Evolutionary conservation across 495 filamentous ascomycete species (phyloP).

Genomic region (Penicillium paradoxum): DNA sequence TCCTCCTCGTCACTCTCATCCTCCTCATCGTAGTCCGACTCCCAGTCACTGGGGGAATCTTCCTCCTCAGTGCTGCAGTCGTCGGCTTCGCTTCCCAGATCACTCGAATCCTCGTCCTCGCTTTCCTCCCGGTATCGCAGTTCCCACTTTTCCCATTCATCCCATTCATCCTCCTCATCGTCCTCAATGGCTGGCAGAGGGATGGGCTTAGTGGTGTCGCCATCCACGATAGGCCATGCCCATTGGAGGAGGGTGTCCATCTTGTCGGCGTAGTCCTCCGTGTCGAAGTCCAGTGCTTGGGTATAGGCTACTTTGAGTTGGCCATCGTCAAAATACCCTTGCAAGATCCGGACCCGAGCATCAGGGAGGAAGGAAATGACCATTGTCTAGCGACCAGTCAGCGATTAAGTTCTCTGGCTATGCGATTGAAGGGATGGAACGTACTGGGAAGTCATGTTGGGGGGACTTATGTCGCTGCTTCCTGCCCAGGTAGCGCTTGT

Average conservation of each 20-base stretch:
- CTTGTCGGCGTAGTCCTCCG: not conserved
- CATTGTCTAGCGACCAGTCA: slow-evolving; percentile 1
- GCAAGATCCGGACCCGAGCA: slow-evolving; percentile 3
- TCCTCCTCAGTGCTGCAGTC: not conserved
- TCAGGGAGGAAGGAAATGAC: slow-evolving; percentile 8
- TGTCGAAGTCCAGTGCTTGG: slow-evolving; percentile 1
- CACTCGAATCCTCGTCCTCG: not conserved
- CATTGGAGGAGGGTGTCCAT: slow-evolving; percentile 6
- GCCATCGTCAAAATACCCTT: slow-evolving; percentile 2
- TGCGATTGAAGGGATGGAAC: not conserved
- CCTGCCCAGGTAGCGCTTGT: not conserved
- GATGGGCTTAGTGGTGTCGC: not conserved
- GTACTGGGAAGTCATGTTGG: slow-evolving; percentile 4
- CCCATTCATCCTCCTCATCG: slow-evolving; percentile 4
- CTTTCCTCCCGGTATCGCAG: not conserved
- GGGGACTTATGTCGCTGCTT: not conserved
- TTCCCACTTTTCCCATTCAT: not conserved
- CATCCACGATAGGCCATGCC: not conserved
- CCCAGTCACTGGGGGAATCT: not conserved
- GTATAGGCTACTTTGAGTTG: slow-evolving; percentile 3
- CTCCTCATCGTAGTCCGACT: not conserved
- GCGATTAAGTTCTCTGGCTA: not conserved
- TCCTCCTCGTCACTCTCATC: not conserved
- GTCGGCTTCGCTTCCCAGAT: not conserved
- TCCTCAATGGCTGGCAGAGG: slow-evolving; percentile 5